Evolutionary conservation across 2,329 filamentous ascomycete genomes (phyloP).

Genomic region (Fusarium proliferatum): DNA sequence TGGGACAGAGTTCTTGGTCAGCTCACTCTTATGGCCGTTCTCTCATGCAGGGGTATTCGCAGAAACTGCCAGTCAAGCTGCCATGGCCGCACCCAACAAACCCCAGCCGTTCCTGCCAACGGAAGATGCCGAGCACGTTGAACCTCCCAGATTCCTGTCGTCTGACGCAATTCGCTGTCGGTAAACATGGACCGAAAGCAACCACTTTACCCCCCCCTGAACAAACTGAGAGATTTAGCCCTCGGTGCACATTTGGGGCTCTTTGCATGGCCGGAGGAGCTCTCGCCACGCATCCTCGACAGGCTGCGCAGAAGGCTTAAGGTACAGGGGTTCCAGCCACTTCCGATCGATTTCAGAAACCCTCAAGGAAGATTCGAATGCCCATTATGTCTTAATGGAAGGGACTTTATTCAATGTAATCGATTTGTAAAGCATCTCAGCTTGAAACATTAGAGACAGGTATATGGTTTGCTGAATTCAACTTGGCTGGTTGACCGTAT

Average conservation of each 20-base stretch:
- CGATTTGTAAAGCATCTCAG: background rate
- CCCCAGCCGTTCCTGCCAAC: background rate
- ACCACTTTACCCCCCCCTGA: background rate
- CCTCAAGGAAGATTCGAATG: background rate
- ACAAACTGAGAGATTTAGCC: background rate
- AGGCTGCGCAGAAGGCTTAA: background rate
- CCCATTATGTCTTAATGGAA: background rate
- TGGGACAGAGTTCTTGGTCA: background rate
- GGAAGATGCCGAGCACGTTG: background rate
- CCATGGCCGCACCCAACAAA: background rate
- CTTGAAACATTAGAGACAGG: background rate
- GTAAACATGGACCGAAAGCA: background rate
- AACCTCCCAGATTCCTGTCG: background rate
- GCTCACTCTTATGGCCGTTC: background rate
- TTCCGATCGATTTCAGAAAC: background rate
- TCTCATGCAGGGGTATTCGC: background rate
- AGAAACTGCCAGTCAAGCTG: background rate
- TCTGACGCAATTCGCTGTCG: background rate
- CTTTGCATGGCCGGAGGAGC: background rate
- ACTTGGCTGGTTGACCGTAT: background rate
- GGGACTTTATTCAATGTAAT: background rate
- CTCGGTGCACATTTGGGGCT: background rate
- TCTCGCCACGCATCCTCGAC: background rate
- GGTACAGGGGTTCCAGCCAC: background rate
- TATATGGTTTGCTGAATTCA: background rate